Conservation (phyloP, 768 basidiomycete genomes). For the Cyclocybe cylindracea region DNA sequence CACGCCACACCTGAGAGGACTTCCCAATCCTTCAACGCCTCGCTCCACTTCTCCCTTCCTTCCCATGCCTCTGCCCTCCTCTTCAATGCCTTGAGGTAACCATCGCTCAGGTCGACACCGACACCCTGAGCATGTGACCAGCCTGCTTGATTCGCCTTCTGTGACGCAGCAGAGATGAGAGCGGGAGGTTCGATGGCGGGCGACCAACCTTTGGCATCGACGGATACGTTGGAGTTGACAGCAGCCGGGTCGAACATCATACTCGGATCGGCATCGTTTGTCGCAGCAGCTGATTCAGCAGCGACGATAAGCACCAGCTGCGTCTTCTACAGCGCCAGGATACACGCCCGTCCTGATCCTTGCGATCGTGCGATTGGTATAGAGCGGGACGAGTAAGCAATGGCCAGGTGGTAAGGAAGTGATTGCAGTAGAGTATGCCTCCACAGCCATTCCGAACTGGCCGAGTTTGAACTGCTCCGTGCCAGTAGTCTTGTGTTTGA, state of each 20-base stretch:
- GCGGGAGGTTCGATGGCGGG: constrained; percentile 19
- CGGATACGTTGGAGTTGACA: neutral
- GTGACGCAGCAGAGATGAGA: constrained; percentile 9
- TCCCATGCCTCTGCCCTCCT: constrained; percentile 87
- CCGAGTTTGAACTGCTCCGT: constrained; percentile 89
- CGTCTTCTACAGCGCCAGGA: constrained; percentile 65
- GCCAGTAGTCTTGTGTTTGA: constrained; percentile 64
- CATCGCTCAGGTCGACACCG: constrained; percentile 73
- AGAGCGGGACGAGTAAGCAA: constrained; percentile 67
- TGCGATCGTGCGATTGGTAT: constrained; percentile 84
- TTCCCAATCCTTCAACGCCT: constrained; percentile 84
- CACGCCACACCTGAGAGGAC: constrained; percentile 56
- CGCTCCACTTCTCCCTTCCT: constrained; percentile 84
- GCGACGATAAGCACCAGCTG: constrained; percentile 59
- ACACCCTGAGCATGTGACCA: constrained; percentile 42
- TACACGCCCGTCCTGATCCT: constrained; percentile 79
- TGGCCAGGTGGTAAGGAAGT: constrained; percentile 65
- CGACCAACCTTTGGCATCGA: no score
- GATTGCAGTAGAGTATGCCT: constrained; percentile 74
- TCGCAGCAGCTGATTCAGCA: constrained; percentile 3
- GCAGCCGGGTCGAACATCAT: constrained; percentile 10
- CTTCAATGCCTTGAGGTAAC: constrained; percentile 76
- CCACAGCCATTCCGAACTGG: constrained; percentile 78
- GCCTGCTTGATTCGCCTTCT: constrained; percentile 37
- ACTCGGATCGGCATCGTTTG: constrained; percentile 2